Evolutionary conservation across 352 stramenopile genomes (phyloP).

Genomic region (Thalassiosira mediterranea): DNA sequence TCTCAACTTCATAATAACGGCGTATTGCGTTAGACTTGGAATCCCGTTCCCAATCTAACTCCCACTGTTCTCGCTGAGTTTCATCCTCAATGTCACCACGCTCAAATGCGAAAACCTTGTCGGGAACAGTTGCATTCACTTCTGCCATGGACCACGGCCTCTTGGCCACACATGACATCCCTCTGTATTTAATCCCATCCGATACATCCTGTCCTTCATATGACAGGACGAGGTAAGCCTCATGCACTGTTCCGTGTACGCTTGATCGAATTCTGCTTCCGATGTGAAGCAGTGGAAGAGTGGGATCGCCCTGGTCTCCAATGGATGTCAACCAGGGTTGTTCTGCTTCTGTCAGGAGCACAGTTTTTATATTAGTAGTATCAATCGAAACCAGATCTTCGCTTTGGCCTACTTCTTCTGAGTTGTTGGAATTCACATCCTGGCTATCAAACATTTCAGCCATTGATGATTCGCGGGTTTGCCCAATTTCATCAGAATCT

Average conservation of each 20-base stretch:
- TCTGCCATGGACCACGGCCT: conserved; percentile 48
- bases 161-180: conserved; percentile 40
- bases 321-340: conserved; percentile 14
- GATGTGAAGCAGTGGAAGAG: conserved; percentile 30
- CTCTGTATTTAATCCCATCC: neutral
- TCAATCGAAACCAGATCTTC: neutral
- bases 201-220: neutral
- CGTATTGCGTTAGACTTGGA: conserved; percentile 42
- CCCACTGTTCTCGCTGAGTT: conserved; percentile 1
- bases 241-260: conserved; percentile 27
- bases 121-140: conserved; percentile 36
- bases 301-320: conserved; percentile 3
- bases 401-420: neutral
- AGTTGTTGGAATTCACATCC: no score
- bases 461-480: no score
- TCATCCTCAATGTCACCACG: neutral
- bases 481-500: no score
- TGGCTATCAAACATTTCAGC: no score
- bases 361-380: neutral
- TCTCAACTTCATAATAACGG: conserved; percentile 74
- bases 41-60: conserved; percentile 35
- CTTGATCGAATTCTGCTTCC: conserved; percentile 33
- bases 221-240: conserved; percentile 35
- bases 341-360: conserved; percentile 4
- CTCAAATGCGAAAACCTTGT: conserved; percentile 23